Evolutionary conservation across 106 monocot species (phyloP), one percentile per base, ranked within the genome.

Genomic region (Alisma plantagoaquatica): DNA sequence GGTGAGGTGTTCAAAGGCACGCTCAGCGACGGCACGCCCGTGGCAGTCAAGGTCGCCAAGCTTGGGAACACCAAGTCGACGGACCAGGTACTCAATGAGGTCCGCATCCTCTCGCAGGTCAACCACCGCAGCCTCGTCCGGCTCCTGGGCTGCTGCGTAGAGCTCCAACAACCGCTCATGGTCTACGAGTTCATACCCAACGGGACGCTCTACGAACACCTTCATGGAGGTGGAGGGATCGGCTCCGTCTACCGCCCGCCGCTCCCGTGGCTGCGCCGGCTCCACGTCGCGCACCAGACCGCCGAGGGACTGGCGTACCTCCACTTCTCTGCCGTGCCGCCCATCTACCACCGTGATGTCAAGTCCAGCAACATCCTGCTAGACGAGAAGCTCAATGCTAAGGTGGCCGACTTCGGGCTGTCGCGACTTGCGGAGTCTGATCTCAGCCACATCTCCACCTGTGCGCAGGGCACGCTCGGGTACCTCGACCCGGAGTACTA

Each of bases 401-500:
- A 66, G 35, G 66, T 66, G 4, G 10, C 56, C n/a, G 66, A 66
- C 24, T 66, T 66, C 28, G 66, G 66, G 33, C 46, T 66, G 15
- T 66, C 66, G 12, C 55, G 66, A 11, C 66, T 66, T 20, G 66
- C 31, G 1, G 67, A 58, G 51, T 27, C 67, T 4, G 59, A 58
- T 31, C 49, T 59, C 29, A 68, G 51, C 51, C 49, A 68, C 42
- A 68, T 59, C 41, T 59, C 59, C 17, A 68, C 59, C 28, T 59
- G 67, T 32, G 59, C 59, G 27, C 56, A 57, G 64, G 92, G 92
- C 16, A 92, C 92, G 1, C 54, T 92, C 10, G 92, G 92, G 1
- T 92, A 92, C 53, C 68, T 92, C 4, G 82, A 86, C 35, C 92
- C 92, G 19, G 86, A 92, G 75, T 92, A 92, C 64, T 86, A 82